phyloP scores from a whole-genome alignment of 495 filamentous ascomycete genomes.

The Hypoxylon fuscum region DNA sequence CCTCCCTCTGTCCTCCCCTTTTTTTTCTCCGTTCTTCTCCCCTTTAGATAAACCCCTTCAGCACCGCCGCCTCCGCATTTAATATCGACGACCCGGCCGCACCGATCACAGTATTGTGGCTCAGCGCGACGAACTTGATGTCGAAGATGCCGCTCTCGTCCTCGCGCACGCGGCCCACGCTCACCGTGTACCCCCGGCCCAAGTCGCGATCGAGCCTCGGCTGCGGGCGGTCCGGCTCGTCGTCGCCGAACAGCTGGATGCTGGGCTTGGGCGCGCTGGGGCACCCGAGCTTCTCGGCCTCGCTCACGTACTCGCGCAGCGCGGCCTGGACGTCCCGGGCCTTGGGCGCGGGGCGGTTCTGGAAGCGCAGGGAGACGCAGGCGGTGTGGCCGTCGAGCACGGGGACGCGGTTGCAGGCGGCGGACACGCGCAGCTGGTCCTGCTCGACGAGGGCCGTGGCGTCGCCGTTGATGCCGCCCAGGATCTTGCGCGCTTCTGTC shows the following conservation, averaged over 20 bases:
- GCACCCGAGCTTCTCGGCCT: constrained; percentile 76
- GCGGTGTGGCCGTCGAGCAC: constrained; percentile 88
- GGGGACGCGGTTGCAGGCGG: constrained; percentile 82
- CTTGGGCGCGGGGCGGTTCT: constrained; percentile 59
- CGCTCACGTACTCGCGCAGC: constrained; percentile 75
- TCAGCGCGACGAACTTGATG: constrained; percentile 82
- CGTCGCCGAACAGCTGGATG: constrained; percentile 81
- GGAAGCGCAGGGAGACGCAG: constrained; percentile 81
- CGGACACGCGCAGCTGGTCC: constrained; percentile 70
- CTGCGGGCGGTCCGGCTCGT: constrained; percentile 83
- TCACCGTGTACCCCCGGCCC: constrained; percentile 79
- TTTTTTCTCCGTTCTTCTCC: constrained; percentile 22
- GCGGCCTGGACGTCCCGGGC: constrained; percentile 75
- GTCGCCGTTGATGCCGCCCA: constrained; percentile 71
- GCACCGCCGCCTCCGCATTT: constrained; percentile 90
- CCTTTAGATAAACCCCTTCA: constrained; percentile 81
- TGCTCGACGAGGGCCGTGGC: constrained; percentile 74
- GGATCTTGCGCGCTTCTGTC: constrained; percentile 86
- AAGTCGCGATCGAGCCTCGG: constrained; percentile 83
- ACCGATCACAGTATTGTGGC: constrained; percentile 92
- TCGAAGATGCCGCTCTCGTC: constrained; percentile 81
- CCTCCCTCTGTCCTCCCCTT: too few relatives aligned
- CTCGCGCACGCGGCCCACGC: constrained; percentile 79
- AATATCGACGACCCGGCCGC: constrained; percentile 94
- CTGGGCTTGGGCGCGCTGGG: constrained; percentile 77